phyloP scores from a whole-genome alignment of 2,329 filamentous ascomycete species.

The Gaeumannomyces sp. region DNA sequence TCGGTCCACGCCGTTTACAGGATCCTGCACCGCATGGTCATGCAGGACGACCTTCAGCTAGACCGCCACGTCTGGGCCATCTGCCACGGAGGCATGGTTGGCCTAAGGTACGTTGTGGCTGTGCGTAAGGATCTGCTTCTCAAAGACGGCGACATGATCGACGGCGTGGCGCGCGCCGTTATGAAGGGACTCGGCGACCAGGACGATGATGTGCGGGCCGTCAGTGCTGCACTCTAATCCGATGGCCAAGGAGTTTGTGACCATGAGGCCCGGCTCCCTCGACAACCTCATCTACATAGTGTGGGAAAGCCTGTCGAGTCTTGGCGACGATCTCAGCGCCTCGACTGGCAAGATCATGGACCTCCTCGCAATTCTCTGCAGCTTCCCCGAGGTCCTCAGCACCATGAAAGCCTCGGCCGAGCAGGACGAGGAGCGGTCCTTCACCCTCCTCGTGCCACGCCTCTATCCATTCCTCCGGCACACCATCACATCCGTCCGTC shows the following conservation, averaged over 20 bases:
- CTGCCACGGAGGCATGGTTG: constrained; percentile 97
- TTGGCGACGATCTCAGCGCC: constrained; percentile 95
- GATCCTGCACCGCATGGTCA: constrained; percentile 82
- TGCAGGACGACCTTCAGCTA: constrained; percentile 75
- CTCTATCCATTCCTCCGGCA: constrained; percentile 95
- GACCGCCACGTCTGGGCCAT: constrained; percentile 82
- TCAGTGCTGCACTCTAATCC: constrained; percentile 94
- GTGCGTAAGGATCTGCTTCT: constrained; percentile 89
- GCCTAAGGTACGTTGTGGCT: constrained; percentile 88
- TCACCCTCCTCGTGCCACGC: constrained; percentile 84
- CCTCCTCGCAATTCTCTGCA: constrained; percentile 87
- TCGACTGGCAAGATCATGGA: constrained; percentile 99
- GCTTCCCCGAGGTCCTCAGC: constrained; percentile 85
- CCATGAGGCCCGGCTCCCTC: constrained; percentile 70
- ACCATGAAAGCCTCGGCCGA: constrained; percentile 90
- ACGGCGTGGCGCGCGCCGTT: constrained; percentile 84
- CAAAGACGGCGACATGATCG: constrained; percentile 76
- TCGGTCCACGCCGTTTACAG: constrained; percentile 82
- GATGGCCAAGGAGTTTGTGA: constrained; percentile 91
- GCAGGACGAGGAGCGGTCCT: constrained; percentile 79
- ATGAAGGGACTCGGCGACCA: constrained; percentile 89
- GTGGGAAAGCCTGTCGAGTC: constrained; percentile 92
- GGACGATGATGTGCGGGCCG: constrained; percentile 93
- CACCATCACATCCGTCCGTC: constrained; percentile 91
- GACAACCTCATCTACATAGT: constrained; percentile 86